These are phyloP conservation scores for Malassezia caprae DNA, from an alignment of 1,284 basidiomycete genomes.

Conservation along the genomic window DNA sequence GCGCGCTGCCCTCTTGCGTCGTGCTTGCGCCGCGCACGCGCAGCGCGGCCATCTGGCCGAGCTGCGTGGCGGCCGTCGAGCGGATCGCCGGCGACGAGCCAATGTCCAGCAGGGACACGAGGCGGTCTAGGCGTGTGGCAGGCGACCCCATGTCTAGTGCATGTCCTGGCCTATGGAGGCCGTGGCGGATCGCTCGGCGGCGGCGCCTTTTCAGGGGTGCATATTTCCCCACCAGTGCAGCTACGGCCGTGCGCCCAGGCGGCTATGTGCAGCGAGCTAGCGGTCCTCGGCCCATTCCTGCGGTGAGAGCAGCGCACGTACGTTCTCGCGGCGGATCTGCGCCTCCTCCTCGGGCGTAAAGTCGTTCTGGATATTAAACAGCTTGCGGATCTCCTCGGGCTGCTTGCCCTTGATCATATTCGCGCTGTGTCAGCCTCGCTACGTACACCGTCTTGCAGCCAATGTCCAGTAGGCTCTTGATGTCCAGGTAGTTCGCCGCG, in stretches of 20 bases:
- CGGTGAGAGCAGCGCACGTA: slow-evolving; percentile 18
- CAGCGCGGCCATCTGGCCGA: slow-evolving; percentile 66
- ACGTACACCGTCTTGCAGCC: slow-evolving; percentile 88
- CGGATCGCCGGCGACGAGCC: slow-evolving; percentile 76
- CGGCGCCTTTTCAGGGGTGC: no score
- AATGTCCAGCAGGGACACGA: slow-evolving; percentile 78
- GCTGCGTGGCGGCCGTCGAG: slow-evolving; percentile 79
- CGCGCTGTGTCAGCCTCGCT: slow-evolving; percentile 51
- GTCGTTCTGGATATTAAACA: slow-evolving; percentile 70
- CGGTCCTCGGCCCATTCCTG: slow-evolving; percentile 47
- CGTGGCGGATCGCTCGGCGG: neutral
- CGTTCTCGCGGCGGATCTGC: slow-evolving; percentile 99
- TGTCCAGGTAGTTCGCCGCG: slow-evolving; percentile 98
- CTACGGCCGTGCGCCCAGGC: neutral
- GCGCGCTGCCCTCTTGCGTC: slow-evolving; percentile 19
- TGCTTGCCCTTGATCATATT: slow-evolving; percentile 99
- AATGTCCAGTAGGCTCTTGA: slow-evolving; percentile 94
- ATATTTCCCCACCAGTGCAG: neutral
- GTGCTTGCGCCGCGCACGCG: slow-evolving; percentile 51
- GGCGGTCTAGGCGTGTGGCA: slow-evolving; percentile 62
- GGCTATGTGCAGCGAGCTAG: slow-evolving; percentile 7
- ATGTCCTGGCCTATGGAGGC: neutral
- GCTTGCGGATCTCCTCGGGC: slow-evolving; percentile 86
- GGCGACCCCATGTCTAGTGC: slow-evolving; percentile 18
- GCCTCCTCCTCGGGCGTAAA: slow-evolving; percentile 99